A percentile compares a stretch with the other conserved stretches of the same genome.
Conservation (phyloP, 1,139 yeast species). For the Scheffersomyces segobiensis region DNA sequence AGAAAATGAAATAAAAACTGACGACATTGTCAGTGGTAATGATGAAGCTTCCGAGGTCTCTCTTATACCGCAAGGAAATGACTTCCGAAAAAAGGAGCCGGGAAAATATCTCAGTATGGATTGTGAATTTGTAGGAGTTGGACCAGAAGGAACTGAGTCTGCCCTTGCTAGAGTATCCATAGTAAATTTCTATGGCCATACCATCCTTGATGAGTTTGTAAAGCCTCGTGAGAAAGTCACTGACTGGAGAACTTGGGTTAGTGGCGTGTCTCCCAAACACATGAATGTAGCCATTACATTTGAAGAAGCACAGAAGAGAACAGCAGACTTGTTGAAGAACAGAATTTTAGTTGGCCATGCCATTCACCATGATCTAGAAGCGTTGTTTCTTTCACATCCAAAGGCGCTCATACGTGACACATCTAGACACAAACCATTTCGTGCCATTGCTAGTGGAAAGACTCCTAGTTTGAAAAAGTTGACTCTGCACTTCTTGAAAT, state of each 20-base stretch:
- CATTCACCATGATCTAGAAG: slow-evolving; percentile 71
- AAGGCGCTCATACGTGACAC: slow-evolving; percentile 70
- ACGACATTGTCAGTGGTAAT: slow-evolving; percentile 11
- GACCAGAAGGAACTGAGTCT: slow-evolving; percentile 65
- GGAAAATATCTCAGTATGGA: slow-evolving; percentile 84
- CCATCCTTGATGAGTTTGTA: slow-evolving; percentile 72
- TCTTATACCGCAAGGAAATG: slow-evolving; percentile 9
- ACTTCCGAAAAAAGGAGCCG: slow-evolving; percentile 35
- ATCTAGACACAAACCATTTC: slow-evolving; percentile 58
- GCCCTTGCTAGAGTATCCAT: slow-evolving; percentile 85
- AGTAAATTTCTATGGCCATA: slow-evolving; percentile 78
- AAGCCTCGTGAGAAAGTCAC: slow-evolving; percentile 74
- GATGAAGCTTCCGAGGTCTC: slow-evolving; percentile 1
- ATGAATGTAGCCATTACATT: slow-evolving; percentile 68
- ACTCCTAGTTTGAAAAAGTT: slow-evolving; percentile 74
- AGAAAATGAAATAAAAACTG: slow-evolving; percentile 22
- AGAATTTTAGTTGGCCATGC: slow-evolving; percentile 83
- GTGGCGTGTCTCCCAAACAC: slow-evolving; percentile 74
- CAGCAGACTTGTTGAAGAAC: slow-evolving; percentile 49
- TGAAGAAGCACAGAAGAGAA: slow-evolving; percentile 62
- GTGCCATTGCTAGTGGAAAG: slow-evolving; percentile 60
- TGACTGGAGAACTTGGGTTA: slow-evolving; percentile 94
- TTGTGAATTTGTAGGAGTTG: slow-evolving; percentile 94
- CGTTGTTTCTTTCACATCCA: slow-evolving; percentile 70
- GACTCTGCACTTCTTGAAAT: slow-evolving; percentile 53